Evolutionary conservation across 257 asterid genomes (phyloP).

Genomic region (Ajuga chamaepitys): DNA sequence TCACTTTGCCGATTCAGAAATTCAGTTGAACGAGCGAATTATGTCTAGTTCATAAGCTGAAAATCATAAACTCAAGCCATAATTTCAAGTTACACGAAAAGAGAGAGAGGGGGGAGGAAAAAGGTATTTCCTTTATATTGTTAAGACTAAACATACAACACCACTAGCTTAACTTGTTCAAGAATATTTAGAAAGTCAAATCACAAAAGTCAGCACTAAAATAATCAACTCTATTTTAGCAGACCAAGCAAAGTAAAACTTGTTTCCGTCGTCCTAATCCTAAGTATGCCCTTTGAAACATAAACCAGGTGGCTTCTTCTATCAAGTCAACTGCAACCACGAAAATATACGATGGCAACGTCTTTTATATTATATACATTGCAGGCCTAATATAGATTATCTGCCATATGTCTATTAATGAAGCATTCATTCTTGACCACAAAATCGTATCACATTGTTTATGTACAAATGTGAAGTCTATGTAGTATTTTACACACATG

Average conservation of each 20-base stretch:
- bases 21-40: neutral
- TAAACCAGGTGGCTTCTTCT: slow-evolving; percentile 19
- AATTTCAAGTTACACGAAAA: neutral
- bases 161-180: neutral
- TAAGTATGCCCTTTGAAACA: neutral
- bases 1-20: too few species aligned
- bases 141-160: neutral
- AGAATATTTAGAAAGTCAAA: slow-evolving; percentile 1
- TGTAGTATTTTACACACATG: neutral
- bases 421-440: neutral
- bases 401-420: neutral
- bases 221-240: neutral
- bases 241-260: neutral
- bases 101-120: neutral
- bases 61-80: neutral
- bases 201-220: slow-evolving; percentile 10
- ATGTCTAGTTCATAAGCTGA: neutral
- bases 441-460: neutral
- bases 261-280: neutral
- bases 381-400: neutral
- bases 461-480: neutral
- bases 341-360: slow-evolving; percentile 12
- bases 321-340: slow-evolving; percentile 12
- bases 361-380: neutral
- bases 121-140: neutral